phyloP scores from a whole-genome alignment of 495 filamentous ascomycete species.

The Massariosphaeria phaeospora region DNA sequence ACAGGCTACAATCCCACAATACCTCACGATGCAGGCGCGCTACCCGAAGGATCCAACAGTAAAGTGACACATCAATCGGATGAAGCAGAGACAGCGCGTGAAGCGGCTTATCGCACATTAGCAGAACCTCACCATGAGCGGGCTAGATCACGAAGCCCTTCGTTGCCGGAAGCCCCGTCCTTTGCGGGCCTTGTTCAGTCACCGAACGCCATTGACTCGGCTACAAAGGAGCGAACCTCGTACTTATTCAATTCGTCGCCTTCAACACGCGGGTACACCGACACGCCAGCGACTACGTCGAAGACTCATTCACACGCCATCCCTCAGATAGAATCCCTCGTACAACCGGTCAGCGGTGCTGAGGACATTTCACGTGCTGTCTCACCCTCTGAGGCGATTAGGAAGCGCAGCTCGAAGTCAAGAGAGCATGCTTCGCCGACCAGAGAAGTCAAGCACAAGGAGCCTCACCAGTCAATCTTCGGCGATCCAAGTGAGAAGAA shows the following conservation, averaged over 20 bases:
- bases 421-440: constrained; percentile 6
- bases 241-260: constrained; percentile 53
- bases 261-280: constrained; percentile 38
- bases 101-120: background rate
- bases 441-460: constrained; percentile 1
- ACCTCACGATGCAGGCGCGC: constrained; percentile 14
- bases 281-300: constrained; percentile 5
- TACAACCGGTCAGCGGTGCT: background rate
- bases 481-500: constrained; percentile 17
- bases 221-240: constrained; percentile 52
- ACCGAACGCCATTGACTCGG: constrained; percentile 47
- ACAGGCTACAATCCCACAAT: constrained; percentile 32
- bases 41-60: background rate
- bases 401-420: background rate
- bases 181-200: constrained; percentile 17
- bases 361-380: background rate
- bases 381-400: too few relatives aligned
- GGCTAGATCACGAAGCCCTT: constrained; percentile 24
- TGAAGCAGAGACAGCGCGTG: background rate
- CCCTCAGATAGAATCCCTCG: background rate
- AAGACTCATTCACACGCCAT: constrained; percentile 9
- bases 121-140: background rate
- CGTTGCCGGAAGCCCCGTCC: constrained; percentile 13
- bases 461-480: constrained; percentile 24
- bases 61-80: constrained; percentile 7